A percentile compares a stretch with the other conserved stretches of the same genome.
Evolutionary conservation across 352 stramenopile genomes (phyloP).

Genomic region (Pythium pyrilobum): DNA sequence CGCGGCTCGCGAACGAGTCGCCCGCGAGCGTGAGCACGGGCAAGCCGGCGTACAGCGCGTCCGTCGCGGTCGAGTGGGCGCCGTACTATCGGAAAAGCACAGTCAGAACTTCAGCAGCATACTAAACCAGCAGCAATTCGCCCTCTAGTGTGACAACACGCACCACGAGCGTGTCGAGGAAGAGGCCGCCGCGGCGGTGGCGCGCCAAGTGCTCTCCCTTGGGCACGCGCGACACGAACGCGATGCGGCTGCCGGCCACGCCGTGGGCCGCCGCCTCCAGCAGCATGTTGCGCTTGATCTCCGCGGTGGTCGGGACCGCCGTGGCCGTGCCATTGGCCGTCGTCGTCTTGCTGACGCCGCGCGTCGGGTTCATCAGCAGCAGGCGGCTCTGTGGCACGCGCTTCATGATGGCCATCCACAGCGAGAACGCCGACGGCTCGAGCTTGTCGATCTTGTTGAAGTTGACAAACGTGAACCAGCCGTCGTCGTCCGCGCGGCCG

Average conservation of each 20-base stretch:
- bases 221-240: constrained; percentile 48
- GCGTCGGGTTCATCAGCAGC: constrained; percentile 46
- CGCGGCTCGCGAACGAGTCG: constrained; percentile 54
- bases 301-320: constrained; percentile 4
- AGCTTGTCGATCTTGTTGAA: constrained; percentile 90
- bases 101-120: neutral
- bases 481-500: neutral
- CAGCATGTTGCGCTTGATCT: constrained; percentile 45
- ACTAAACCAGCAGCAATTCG: neutral
- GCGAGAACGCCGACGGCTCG: constrained; percentile 49
- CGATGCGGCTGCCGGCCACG: constrained; percentile 36
- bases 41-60: constrained; percentile 81
- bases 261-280: constrained; percentile 47
- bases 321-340: constrained; percentile 1
- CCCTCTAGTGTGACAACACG: neutral
- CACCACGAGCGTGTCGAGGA: constrained; percentile 89
- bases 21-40: constrained; percentile 85
- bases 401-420: constrained; percentile 69
- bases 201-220: constrained; percentile 78
- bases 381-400: constrained; percentile 52
- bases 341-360: neutral
- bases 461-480: constrained; percentile 65
- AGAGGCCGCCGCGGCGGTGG: constrained; percentile 71
- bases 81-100: constrained; percentile 63
- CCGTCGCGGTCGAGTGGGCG: constrained; percentile 89